Evolutionary conservation across 139 green algal species (phyloP).

Genomic region (Chlorella sp.): DNA sequence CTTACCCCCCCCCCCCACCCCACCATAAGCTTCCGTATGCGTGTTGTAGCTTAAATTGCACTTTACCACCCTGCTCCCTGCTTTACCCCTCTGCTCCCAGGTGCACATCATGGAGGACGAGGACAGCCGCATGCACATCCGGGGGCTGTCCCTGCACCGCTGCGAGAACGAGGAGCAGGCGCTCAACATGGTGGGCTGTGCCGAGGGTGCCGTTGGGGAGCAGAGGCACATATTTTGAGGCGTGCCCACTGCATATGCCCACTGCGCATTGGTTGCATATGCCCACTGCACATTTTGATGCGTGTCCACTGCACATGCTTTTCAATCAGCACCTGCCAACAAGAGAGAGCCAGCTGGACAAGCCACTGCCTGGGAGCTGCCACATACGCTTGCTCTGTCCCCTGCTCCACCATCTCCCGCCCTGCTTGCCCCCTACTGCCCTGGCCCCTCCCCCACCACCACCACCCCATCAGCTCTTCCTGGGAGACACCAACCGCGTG

Average conservation of each 20-base stretch:
- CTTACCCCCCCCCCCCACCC: too few relatives aligned
- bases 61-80: neutral
- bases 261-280: too few relatives aligned
- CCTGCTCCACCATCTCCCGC: neutral
- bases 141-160: conserved; percentile 76
- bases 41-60: too few relatives aligned
- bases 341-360: too few relatives aligned
- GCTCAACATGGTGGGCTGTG: conserved; percentile 85
- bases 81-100: conserved; percentile 38
- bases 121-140: conserved; percentile 86
- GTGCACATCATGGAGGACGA: conserved; percentile 96
- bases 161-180: conserved; percentile 88
- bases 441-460: conserved; percentile 36
- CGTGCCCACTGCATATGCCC: too few relatives aligned
- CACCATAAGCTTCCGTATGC: too few relatives aligned
- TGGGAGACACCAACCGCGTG: conserved; percentile 52
- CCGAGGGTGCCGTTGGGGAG: neutral
- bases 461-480: conserved; percentile 61
- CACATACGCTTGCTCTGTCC: neutral
- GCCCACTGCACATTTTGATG: too few relatives aligned
- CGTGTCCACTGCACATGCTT: neutral
- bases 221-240: neutral
- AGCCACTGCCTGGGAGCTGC: neutral
- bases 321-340: too few relatives aligned
- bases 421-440: conserved; percentile 52